Evolutionary conservation across 768 basidiomycete species (phyloP), one percentile per base, ranked within the genome.

Genomic region (Leccinum aurantiacum): DNA sequence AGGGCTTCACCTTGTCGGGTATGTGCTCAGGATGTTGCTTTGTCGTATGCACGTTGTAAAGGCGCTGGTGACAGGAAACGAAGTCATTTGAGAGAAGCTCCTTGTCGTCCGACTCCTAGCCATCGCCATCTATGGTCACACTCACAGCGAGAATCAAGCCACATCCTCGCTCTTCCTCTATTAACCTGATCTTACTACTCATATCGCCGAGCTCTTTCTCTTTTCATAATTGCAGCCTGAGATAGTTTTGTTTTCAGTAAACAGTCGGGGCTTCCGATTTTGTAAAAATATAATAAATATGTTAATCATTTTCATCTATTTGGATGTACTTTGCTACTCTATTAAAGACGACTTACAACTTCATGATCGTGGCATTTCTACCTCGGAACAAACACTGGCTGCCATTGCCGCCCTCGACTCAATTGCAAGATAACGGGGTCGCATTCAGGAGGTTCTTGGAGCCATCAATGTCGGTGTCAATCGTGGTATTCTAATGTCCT

Each of bases 401-500:
- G 91, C 95, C 15, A 82, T 98, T 57, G 84, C 89, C 27, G 89
- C 92, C n/a, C 80, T 98, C 59, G 96, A 99, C 71, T 92, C 92
- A 13, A 82, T 96, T 58, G 89, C 88, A 11, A 82, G 93, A 62
- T 95, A 96, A 71, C 84, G 93, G 61, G 80, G 78, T 60, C 93
- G 89, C 70, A 82, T 91, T 38, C 85, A 87, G 65, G 97, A 98
- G 69, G 93, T 96, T 41, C 75, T 97, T 50, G 88, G 89, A 5
- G 89, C 95, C 1, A 84, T 98, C 38, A 97, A 97, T 71, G 95
- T 93, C 24, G 93, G 93, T 48, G 93, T 98, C 57, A 97, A 94
- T 67, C 96, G 98, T 69, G 97, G 97, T 13, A 89, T 94, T 44
- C 74, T 99, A 25, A 93, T 98, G 88, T 88, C 27, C 78, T 95